Base-by-base conservation (phyloP, 768 basidiomycete species). In the Fomitopsis pulvina region DNA sequence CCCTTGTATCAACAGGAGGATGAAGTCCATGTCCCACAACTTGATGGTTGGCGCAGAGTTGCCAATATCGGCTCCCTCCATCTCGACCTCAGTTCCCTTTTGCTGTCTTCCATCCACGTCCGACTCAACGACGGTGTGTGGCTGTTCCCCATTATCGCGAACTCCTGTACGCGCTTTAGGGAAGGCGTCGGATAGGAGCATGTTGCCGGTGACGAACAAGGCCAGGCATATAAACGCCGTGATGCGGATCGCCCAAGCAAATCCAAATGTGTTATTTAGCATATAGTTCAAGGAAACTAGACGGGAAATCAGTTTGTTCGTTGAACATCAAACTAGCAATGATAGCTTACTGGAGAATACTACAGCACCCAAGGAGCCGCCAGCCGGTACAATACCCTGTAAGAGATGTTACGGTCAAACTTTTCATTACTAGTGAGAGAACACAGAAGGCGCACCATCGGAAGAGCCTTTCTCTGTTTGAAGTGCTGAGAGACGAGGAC, bases 381-480 rank as follows among this genome's bases (percentile, higher is more conserved):
- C 26, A n/a, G 47, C 37, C 26, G 32, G 12, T 5, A 28, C 47
- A 27, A 48, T 18, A 9, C 37, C 44, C 44, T 45, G 21, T 21
- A 9, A 21, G 11, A 43, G 26, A 41, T n/a, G 9, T 16, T 22
- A 22, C 8, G 14, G 8, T 4, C 10, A 12, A 43, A 27, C 26
- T 27, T 9, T 27, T 4, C 18, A 24, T 10, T 16, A 79, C 73
- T 10, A 22, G 74, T 74, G 14, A 77, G 75, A 10, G 77, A 76
- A 27, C 70, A 76, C 34, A 83, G 64, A 10, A 80, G 5, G 16
- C 44, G 10, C 16, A 45, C 44, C 26, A 45, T 45, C 5, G 44
- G 26, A 20, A 45, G 29, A 4, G 44, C 16, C 30, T 45, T 45
- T n/a, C 28, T 29, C 10, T 29, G 26, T 20, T 30, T 45, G 44